Conservation (phyloP, 441 rosid species). For the Corymbia calophylla region DNA sequence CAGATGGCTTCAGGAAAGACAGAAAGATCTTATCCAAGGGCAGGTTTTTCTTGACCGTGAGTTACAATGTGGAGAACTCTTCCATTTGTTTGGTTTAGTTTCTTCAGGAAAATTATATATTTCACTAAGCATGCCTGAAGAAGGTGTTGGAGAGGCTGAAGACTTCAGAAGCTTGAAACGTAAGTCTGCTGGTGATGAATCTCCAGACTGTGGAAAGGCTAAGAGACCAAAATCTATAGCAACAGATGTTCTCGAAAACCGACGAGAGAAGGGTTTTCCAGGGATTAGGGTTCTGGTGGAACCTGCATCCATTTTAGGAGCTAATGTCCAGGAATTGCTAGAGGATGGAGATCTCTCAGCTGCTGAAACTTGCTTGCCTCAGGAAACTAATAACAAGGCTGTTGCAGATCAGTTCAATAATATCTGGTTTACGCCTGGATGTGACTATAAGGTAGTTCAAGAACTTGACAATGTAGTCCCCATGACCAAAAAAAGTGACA, state of each 20-base stretch:
- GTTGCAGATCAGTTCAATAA: conserved; percentile 10
- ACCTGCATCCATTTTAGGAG: conserved; percentile 36
- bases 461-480: conserved; percentile 24
- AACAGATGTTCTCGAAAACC: conserved; percentile 69
- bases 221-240: conserved; percentile 58
- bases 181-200: conserved; percentile 50
- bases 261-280: conserved; percentile 95
- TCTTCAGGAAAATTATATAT: conserved; percentile 70
- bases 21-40: conserved; percentile 52
- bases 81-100: conserved; percentile 71
- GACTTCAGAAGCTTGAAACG: conserved; percentile 76
- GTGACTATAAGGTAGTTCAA: conserved; percentile 31
- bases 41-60: conserved; percentile 54
- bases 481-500: conserved; percentile 16
- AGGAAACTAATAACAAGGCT: conserved; percentile 18
- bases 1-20: conserved; percentile 56
- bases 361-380: conserved; percentile 3
- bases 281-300: conserved; percentile 57
- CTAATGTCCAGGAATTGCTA: conserved; percentile 40
- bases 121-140: conserved; percentile 67
- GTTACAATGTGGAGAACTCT: conserved; percentile 87
- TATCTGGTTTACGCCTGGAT: conserved; percentile 17
- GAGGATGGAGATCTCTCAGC: conserved; percentile 28
- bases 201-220: conserved; percentile 36
- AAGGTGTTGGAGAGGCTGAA: conserved; percentile 93